Percentiles rank a stretch among this genome's conserved stretches.
Evolutionary conservation across 1,139 yeast species (phyloP).

Genomic region (Saccharomycopsis hybrid): DNA sequence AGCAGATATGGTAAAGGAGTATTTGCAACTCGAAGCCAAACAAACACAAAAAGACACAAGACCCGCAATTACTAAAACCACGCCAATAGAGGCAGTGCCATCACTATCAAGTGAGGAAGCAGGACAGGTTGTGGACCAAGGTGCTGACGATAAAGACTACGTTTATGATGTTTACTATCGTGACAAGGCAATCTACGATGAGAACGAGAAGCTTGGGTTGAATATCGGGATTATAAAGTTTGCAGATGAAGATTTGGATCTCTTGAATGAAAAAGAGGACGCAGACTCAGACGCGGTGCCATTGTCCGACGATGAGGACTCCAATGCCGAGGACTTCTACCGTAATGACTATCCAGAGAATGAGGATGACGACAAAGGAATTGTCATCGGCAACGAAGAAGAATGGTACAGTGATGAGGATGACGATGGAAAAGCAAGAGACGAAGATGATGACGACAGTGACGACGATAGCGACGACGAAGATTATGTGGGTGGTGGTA

Average conservation of each 20-base stretch:
- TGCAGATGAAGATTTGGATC: conserved; percentile 58
- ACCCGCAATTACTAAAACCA: not conserved
- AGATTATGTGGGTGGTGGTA: conserved; percentile 3
- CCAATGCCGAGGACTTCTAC: conserved; percentile 87
- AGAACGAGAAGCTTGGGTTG: conserved; percentile 53
- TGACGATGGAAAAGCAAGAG: conserved; percentile 26
- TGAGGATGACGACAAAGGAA: conserved; percentile 53
- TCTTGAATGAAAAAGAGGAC: conserved; percentile 42
- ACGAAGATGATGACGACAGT: conserved; percentile 1
- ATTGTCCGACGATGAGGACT: conserved; percentile 61
- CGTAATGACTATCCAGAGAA: conserved; percentile 94
- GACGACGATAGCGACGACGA: conserved; percentile 21
- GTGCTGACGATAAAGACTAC: conserved; percentile 47
- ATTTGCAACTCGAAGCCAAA: conserved; percentile 34
- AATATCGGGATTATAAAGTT: conserved; percentile 40
- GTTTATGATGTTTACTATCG: conserved; percentile 86
- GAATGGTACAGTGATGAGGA: conserved; percentile 24
- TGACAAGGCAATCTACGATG: conserved; percentile 40
- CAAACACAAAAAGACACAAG: conserved; percentile 8
- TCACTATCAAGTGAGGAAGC: not conserved
- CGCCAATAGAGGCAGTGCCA: not conserved
- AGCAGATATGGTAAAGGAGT: conserved; percentile 60
- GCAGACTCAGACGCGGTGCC: conserved; percentile 33
- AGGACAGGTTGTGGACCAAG: not conserved
- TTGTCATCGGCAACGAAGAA: conserved; percentile 34